Conservation (phyloP, 2,329 filamentous ascomycete genomes). For the Didymella lethalis region DNA sequence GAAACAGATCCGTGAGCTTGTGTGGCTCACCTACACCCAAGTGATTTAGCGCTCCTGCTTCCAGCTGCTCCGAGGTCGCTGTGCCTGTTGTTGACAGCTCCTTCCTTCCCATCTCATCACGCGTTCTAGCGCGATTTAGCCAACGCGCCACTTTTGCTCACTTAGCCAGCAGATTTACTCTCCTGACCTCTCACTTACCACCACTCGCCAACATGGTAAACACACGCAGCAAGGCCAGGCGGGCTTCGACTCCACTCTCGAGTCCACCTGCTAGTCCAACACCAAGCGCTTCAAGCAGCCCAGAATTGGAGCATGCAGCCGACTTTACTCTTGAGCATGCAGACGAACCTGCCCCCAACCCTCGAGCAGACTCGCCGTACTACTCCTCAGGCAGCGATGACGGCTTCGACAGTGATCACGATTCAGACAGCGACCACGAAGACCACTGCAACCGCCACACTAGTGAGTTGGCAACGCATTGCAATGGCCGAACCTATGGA, state of each 20-base stretch:
- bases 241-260: constrained; percentile 2
- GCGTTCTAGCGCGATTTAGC: constrained; percentile 12
- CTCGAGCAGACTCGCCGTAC: background rate
- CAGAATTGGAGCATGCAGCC: background rate
- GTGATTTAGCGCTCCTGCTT: background rate
- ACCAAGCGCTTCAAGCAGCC: background rate
- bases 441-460: constrained; percentile 15
- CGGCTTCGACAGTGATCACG: background rate
- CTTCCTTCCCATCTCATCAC: constrained; percentile 1
- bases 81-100: background rate
- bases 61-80: background rate
- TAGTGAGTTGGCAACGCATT: constrained; percentile 1
- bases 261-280: constrained; percentile 6
- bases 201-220: constrained; percentile 1
- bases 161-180: background rate
- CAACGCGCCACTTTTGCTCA: constrained; percentile 4
- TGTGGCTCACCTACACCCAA: background rate
- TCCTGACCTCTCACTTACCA: background rate
- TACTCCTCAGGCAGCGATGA: constrained; percentile 6
- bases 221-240: constrained; percentile 1
- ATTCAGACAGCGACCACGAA: constrained; percentile 1
- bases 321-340: background rate
- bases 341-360: background rate
- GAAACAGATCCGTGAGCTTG: background rate
- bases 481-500: constrained; percentile 11